These are phyloP conservation scores for Cylindrotheca closterium DNA, from an alignment of 108 stramenopile species.

Conservation along the genomic window DNA sequence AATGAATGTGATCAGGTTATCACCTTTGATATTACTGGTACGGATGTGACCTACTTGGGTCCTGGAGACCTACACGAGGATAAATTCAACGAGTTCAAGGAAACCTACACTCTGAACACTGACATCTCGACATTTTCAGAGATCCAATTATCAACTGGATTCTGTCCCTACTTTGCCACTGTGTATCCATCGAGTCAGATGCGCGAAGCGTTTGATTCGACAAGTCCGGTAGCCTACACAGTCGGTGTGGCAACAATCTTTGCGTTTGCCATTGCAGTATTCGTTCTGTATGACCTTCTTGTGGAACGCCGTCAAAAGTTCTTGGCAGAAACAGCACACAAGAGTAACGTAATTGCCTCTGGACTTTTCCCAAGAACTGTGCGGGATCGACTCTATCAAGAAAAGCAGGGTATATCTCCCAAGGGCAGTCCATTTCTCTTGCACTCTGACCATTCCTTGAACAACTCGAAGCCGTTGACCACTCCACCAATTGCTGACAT, in stretches of 20 bases:
- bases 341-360: constrained; percentile 10
- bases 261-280: constrained; percentile 2
- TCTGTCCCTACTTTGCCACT: no score
- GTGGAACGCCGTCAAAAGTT: constrained; percentile 8
- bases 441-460: no score
- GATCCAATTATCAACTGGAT: no score
- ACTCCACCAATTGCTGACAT: constrained; percentile 18
- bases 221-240: not conserved
- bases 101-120: not conserved
- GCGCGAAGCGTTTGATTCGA: not conserved
- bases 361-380: constrained; percentile 18
- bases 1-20: not conserved
- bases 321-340: constrained; percentile 1
- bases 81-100: constrained; percentile 19
- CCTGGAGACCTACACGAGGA: not conserved
- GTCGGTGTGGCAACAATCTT: constrained; percentile 4
- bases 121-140: no score
- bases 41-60: not conserved
- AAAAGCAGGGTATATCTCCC: not conserved
- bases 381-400: constrained; percentile 8
- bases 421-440: no score
- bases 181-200: no score
- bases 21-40: not conserved
- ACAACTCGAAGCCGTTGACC: no score
- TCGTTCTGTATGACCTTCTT: constrained; percentile 10